These are phyloP conservation scores for Thermoascus crustaceus DNA, from an alignment of 2,329 filamentous ascomycete species.

Conservation along the genomic window DNA sequence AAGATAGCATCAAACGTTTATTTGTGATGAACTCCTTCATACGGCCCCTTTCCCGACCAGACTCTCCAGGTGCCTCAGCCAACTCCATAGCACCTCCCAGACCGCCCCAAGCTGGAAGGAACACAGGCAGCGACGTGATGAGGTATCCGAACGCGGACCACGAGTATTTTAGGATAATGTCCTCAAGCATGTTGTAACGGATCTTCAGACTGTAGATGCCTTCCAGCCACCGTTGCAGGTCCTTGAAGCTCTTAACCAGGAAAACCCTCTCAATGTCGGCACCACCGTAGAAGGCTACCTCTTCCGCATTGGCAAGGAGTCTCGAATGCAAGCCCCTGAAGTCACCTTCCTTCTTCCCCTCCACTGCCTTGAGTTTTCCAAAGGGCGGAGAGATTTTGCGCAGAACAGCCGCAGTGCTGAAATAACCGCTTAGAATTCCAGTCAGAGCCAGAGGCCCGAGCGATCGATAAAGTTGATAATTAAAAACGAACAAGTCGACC, in stretches of 20 bases:
- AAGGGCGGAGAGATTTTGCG: slow-evolving; percentile 87
- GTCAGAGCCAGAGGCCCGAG: slow-evolving; percentile 80
- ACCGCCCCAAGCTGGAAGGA: slow-evolving; percentile 89
- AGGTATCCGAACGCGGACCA: slow-evolving; percentile 98
- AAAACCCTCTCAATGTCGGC: slow-evolving; percentile 92
- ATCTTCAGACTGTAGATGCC: slow-evolving; percentile 97
- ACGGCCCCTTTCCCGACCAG: slow-evolving; percentile 62
- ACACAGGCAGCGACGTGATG: slow-evolving; percentile 84
- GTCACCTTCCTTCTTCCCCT: slow-evolving; percentile 89
- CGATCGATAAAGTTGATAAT: slow-evolving; percentile 90
- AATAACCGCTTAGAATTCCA: slow-evolving; percentile 85
- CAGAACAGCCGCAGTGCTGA: slow-evolving; percentile 83
- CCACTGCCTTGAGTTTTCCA: slow-evolving; percentile 91
- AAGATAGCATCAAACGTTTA: slow-evolving; percentile 93
- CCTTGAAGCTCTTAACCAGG: slow-evolving; percentile 83
- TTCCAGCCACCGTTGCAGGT: slow-evolving; percentile 94
- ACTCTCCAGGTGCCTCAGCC: slow-evolving; percentile 27
- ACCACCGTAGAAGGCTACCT: slow-evolving; percentile 94
- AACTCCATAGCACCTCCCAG: slow-evolving; percentile 66
- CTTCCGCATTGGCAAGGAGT: slow-evolving; percentile 92
- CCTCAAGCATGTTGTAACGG: slow-evolving; percentile 96
- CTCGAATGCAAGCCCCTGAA: slow-evolving; percentile 87
- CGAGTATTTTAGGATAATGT: slow-evolving; percentile 95
- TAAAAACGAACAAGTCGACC: slow-evolving; percentile 96
- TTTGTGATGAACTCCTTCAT: slow-evolving; percentile 99